Percentiles rank a stretch among this genome's conserved stretches.
These are phyloP conservation scores for Akanthomyces uredinophilus DNA, from an alignment of 2,329 filamentous ascomycete species.

Conservation along the genomic window DNA sequence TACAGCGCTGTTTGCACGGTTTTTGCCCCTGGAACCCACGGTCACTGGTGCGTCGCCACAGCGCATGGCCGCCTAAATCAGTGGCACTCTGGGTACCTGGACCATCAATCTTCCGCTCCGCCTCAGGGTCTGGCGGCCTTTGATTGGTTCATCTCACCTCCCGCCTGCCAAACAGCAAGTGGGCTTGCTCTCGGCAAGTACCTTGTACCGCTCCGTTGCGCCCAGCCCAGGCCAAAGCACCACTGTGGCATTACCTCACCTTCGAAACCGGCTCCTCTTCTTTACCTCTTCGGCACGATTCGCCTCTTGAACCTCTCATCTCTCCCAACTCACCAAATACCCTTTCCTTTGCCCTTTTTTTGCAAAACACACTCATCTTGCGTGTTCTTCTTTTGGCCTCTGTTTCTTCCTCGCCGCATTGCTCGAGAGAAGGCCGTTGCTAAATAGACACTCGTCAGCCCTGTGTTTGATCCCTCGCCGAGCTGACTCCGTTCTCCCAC, in stretches of 20 bases:
- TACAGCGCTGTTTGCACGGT: constrained; percentile 10
- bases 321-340: constrained; percentile 1
- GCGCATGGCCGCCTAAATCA: constrained; percentile 14
- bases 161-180: constrained; percentile 2
- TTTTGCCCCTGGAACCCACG: background rate
- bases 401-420: background rate
- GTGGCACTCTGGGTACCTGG: constrained; percentile 21
- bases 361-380: background rate
- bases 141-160: constrained; percentile 29
- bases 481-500: constrained; percentile 18
- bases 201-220: constrained; percentile 6
- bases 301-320: constrained; percentile 16
- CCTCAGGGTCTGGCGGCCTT: constrained; percentile 23
- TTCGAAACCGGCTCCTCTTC: constrained; percentile 13
- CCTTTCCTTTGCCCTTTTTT: background rate
- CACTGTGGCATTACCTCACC: constrained; percentile 17
- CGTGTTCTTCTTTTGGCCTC: background rate
- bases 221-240: background rate
- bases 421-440: background rate
- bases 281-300: constrained; percentile 10
- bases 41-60: constrained; percentile 8
- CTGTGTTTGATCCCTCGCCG: constrained; percentile 8
- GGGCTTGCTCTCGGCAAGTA: constrained; percentile 9
- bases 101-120: constrained; percentile 35
- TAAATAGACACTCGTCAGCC: background rate